Evolutionary conservation across 768 basidiomycete genomes (phyloP).

Genomic region (Gymnopilus junonius): DNA sequence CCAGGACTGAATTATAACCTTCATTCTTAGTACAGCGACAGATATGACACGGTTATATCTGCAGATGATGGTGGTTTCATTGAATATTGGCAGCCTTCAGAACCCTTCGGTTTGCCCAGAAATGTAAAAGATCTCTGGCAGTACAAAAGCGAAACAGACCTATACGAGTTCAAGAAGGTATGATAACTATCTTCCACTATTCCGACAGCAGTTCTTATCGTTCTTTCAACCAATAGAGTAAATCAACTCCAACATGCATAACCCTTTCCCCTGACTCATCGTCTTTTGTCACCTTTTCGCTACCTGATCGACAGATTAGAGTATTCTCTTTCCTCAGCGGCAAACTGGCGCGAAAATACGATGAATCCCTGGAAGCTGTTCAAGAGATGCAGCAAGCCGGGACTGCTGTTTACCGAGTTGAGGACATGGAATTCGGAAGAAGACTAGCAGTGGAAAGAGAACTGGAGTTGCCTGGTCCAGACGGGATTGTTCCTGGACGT

Average conservation of each 20-base stretch:
- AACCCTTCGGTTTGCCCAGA: slow-evolving; percentile 86
- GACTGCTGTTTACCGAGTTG: slow-evolving; percentile 87
- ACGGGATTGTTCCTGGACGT: slow-evolving; percentile 71
- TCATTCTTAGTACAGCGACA: slow-evolving; percentile 77
- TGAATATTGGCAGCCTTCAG: slow-evolving; percentile 93
- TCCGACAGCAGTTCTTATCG: not conserved
- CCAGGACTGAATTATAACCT: not conserved
- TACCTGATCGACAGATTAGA: slow-evolving; percentile 93
- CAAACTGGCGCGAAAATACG: slow-evolving; percentile 91
- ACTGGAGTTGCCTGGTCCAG: slow-evolving; percentile 80
- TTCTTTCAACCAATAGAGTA: slow-evolving; percentile 56
- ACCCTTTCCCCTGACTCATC: slow-evolving; percentile 89
- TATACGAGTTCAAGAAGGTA: slow-evolving; percentile 98
- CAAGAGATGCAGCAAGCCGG: slow-evolving; percentile 99
- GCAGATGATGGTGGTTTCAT: slow-evolving; percentile 95
- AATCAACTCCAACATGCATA: slow-evolving; percentile 90
- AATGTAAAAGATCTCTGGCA: slow-evolving; percentile 83
- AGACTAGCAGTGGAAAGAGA: slow-evolving; percentile 93
- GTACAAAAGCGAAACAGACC: slow-evolving; percentile 88
- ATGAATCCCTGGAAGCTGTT: slow-evolving; percentile 90
- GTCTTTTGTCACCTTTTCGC: slow-evolving; percentile 91
- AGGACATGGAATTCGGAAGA: slow-evolving; percentile 99
- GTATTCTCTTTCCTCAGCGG: slow-evolving; percentile 91
- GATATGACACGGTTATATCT: slow-evolving; percentile 89
- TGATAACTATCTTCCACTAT: not conserved